These are phyloP conservation scores for Globisporangium perplexum DNA, from an alignment of 352 stramenopile species.

Conservation along the genomic window DNA sequence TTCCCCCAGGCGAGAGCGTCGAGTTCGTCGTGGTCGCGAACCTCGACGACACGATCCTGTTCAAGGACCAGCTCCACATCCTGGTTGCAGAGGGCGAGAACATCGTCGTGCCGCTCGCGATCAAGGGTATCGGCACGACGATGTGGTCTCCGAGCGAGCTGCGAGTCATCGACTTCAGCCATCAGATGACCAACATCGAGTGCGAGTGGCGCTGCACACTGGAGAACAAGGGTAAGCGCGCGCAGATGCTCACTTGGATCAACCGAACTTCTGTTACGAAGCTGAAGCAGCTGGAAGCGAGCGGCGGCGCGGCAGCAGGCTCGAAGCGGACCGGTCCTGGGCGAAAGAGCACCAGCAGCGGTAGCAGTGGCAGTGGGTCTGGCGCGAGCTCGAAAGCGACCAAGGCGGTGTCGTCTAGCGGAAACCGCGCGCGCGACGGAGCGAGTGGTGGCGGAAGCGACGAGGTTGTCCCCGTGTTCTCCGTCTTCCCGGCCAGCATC, in stretches of 20 bases:
- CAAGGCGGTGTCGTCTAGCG: neutral
- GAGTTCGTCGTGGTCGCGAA: conserved; percentile 84
- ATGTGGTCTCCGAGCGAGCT: conserved; percentile 91
- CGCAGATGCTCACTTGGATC: conserved; percentile 90
- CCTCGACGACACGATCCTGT: conserved; percentile 90
- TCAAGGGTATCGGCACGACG: conserved; percentile 91
- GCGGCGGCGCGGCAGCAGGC: neutral
- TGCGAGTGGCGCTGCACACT: conserved; percentile 92
- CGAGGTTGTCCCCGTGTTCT: conserved; percentile 72
- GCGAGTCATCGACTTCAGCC: conserved; percentile 86
- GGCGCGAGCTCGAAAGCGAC: conserved; percentile 16
- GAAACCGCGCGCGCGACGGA: conserved; percentile 6
- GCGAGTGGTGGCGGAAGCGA: conserved; percentile 10
- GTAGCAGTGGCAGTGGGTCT: no score
- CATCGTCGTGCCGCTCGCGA: conserved; percentile 81
- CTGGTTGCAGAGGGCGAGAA: conserved; percentile 90
- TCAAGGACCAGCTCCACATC: conserved; percentile 93
- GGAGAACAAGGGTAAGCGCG: conserved; percentile 93
- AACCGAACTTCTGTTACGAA: conserved; percentile 66
- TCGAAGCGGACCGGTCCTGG: conserved; percentile 1
- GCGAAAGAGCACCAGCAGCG: conserved; percentile 12
- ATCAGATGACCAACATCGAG: conserved; percentile 87
- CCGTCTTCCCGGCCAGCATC: conserved; percentile 87
- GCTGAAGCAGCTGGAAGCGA: conserved; percentile 23
- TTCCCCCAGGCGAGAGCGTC: conserved; percentile 73